These are phyloP conservation scores for Dictyostelium brefeldianum DNA, from an alignment of 78 protist species.

Conservation along the genomic window DNA sequence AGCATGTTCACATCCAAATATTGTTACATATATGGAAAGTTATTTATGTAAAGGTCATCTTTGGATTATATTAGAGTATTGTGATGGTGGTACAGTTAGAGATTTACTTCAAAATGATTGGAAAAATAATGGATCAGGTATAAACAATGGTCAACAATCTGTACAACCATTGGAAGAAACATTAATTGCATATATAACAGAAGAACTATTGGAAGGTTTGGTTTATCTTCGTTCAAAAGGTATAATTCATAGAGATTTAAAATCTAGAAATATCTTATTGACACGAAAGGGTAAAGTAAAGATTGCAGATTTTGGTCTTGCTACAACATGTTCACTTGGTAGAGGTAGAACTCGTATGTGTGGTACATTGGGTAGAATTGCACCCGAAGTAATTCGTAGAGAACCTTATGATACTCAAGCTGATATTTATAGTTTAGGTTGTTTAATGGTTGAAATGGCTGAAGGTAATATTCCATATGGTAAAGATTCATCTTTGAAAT, in stretches of 20 bases:
- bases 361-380: constrained; percentile 81
- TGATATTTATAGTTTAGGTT: constrained; percentile 70
- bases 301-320: constrained; percentile 75
- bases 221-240: constrained; percentile 59
- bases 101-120: constrained; percentile 62
- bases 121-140: constrained; percentile 17
- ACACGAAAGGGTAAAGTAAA: constrained; percentile 67
- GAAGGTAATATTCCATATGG: constrained; percentile 70
- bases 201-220: constrained; percentile 50
- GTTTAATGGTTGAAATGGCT: constrained; percentile 65
- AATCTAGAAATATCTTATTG: constrained; percentile 92
- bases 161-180: constrained; percentile 22
- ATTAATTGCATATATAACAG: constrained; percentile 30
- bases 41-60: constrained; percentile 68
- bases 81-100: constrained; percentile 76
- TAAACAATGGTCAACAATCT: neutral
- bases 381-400: constrained; percentile 54
- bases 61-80: constrained; percentile 76
- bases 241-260: constrained; percentile 83
- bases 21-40: constrained; percentile 38
- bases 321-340: constrained; percentile 53
- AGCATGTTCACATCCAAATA: constrained; percentile 43
- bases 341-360: constrained; percentile 76
- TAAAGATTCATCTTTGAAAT: constrained; percentile 66
- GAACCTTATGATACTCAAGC: constrained; percentile 75